phyloP scores from a whole-genome alignment of 1,139 yeast genomes.

The Candida smagusa region DNA sequence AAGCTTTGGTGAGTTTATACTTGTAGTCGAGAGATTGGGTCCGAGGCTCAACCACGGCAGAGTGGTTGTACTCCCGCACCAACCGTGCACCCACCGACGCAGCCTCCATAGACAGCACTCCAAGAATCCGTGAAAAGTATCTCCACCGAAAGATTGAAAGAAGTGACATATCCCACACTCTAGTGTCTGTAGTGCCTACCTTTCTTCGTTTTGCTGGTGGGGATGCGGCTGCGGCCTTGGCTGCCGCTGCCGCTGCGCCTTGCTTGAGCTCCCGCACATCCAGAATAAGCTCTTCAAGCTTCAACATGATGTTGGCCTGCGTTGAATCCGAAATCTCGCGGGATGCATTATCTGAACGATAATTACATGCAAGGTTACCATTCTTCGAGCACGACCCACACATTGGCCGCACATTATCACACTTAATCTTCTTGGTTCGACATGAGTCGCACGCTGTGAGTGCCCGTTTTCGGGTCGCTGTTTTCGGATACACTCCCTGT shows the following conservation, averaged over 20 bases:
- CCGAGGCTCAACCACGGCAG: constrained; percentile 7
- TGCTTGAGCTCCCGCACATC: constrained; percentile 1
- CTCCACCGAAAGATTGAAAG: constrained; percentile 38
- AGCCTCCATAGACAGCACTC: constrained; percentile 14
- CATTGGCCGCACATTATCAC: constrained; percentile 50
- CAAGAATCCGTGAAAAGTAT: constrained; percentile 19
- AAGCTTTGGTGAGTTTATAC: constrained; percentile 12
- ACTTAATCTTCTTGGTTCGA: constrained; percentile 45
- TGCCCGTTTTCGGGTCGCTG: constrained; percentile 32
- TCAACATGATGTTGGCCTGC: constrained; percentile 23
- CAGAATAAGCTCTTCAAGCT: constrained; percentile 28
- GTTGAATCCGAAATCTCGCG: constrained; percentile 29
- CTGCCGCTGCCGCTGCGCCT: neutral
- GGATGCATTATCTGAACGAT: constrained; percentile 26
- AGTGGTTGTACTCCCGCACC: constrained; percentile 16
- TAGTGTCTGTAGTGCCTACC: neutral
- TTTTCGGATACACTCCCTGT: neutral
- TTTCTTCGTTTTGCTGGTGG: neutral
- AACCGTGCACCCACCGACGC: constrained; percentile 13
- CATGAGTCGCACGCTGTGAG: constrained; percentile 49
- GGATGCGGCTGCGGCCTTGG: neutral
- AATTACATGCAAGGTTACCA: constrained; percentile 31
- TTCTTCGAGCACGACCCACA: constrained; percentile 48
- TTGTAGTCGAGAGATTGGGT: constrained; percentile 14
- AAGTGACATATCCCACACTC: constrained; percentile 41